These are phyloP conservation scores for Gyromitra esculenta DNA, from an alignment of 2,329 filamentous ascomycete species.

Conservation along the genomic window DNA sequence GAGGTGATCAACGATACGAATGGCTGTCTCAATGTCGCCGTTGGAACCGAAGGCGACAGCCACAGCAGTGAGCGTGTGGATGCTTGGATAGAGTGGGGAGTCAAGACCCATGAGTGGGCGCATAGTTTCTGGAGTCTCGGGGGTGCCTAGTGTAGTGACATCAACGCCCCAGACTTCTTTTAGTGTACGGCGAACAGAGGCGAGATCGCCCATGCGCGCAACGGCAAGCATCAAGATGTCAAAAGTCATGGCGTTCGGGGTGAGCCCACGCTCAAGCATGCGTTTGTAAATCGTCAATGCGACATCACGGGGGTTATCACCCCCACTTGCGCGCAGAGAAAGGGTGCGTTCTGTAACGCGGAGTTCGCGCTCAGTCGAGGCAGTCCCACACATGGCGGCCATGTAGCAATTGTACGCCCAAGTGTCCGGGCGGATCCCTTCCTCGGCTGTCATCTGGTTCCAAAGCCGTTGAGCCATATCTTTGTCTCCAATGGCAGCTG, in stretches of 20 bases:
- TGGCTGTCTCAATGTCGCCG: constrained; percentile 69
- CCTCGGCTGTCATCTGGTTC: constrained; percentile 61
- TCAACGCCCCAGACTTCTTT: constrained; percentile 68
- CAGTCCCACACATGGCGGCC: constrained; percentile 65
- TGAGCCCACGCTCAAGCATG: constrained; percentile 63
- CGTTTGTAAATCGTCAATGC: constrained; percentile 63
- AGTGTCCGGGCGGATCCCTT: constrained; percentile 62
- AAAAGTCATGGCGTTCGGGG: constrained; percentile 66
- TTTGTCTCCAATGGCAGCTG: constrained; percentile 64
- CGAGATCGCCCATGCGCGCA: constrained; percentile 66
- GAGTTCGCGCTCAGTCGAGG: constrained; percentile 30
- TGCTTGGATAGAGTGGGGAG: constrained; percentile 69
- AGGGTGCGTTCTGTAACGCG: constrained; percentile 35
- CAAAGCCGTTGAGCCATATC: constrained; percentile 64
- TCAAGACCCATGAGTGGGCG: constrained; percentile 62
- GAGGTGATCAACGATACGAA: constrained; percentile 71
- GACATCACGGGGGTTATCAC: constrained; percentile 59
- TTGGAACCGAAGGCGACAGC: constrained; percentile 75
- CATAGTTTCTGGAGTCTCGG: constrained; percentile 52
- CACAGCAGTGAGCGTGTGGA: constrained; percentile 71
- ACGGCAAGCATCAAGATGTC: constrained; percentile 66
- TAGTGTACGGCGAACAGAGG: constrained; percentile 64
- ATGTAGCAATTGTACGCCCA: constrained; percentile 69
- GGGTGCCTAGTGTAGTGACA: constrained; percentile 58
- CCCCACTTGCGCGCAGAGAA: constrained; percentile 59